Percentiles rank a stretch among this genome's conserved stretches.
Conservation (phyloP, 2,329 filamentous ascomycete genomes). For the Cladosporium sp. region DNA sequence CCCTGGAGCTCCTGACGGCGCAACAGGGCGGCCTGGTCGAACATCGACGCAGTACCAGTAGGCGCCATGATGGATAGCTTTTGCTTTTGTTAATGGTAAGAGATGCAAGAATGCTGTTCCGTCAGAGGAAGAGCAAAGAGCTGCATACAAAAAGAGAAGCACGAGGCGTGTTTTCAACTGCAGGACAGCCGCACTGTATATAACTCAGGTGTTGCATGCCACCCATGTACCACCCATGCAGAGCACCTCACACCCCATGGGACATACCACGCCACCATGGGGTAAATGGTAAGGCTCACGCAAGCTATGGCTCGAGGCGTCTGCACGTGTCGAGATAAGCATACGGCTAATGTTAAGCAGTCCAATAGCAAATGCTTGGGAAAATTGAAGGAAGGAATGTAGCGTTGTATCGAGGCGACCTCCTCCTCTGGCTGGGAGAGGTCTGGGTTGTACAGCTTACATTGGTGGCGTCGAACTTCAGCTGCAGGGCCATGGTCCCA, state of each 20-base stretch:
- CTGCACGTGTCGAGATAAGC: slow-evolving; percentile 16
- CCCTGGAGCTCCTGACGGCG: slow-evolving; percentile 44
- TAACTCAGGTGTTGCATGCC: background rate
- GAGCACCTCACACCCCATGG: slow-evolving; percentile 1
- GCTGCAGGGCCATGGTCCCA: background rate
- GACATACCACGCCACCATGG: slow-evolving; percentile 8
- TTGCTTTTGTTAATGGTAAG: background rate
- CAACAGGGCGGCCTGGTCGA: slow-evolving; percentile 44
- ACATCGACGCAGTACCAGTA: slow-evolving; percentile 36
- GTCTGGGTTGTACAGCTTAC: background rate
- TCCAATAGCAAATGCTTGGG: slow-evolving; percentile 16
- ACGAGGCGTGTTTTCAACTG: background rate
- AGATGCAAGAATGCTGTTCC: background rate
- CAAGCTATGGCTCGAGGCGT: slow-evolving; percentile 5
- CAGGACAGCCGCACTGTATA: slow-evolving; percentile 7
- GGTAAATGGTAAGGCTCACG: slow-evolving; percentile 11
- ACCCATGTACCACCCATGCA: background rate
- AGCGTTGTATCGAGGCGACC: slow-evolving; percentile 3
- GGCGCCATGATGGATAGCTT: slow-evolving; percentile 38
- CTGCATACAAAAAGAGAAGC: too few species aligned
- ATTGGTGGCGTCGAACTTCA: slow-evolving; percentile 1
- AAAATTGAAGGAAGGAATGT: background rate
- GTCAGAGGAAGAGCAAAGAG: background rate
- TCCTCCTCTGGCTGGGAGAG: background rate
- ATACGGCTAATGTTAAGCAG: slow-evolving; percentile 11